Evolutionary conservation across 495 filamentous ascomycete genomes (phyloP), one percentile per base, ranked within the genome.

Genomic region (Talaromyces proteolyticus): DNA sequence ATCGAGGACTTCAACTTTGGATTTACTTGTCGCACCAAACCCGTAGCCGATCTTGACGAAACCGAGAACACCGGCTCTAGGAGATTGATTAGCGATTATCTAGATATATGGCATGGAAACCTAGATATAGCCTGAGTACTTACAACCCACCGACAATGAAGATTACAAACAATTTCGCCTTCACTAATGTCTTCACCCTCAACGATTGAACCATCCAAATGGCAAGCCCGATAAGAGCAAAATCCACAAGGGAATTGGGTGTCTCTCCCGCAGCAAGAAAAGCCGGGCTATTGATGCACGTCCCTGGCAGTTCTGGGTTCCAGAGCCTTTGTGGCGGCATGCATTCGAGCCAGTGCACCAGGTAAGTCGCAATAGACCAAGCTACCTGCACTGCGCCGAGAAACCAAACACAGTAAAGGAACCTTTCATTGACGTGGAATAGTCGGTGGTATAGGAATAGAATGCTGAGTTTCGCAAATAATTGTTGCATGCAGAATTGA

Each of bases 401-500:
- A 11, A 23, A 41, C 47, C 20, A 42, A 11, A 49, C 44, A 16
- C 44, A 47, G 44, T 47, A 47, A 3, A 34, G 6, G n/a, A 47
- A 47, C 8, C 22, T 17, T 22, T 47, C n/a, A 24, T 47, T 47
- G 24, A 47, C 44, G 34, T 41, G 34, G 22, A 49, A 49, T 3
- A 49, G 39, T 11, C 47, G 47, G 20, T 42, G 18, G 22, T 49
- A 49, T 22, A 49, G 47, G n/a, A 21, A 49, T 8, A 49, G 47
- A n/a, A 49, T 42, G 37, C 47, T 49, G 16, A 49, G 39, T 42
- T 49, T 49, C 6, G 47, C 47, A 14, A 49, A 49, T 10, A 47
- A 24, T 17, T 47, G 44, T 8, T 47, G 22, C 44, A 47, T 47
- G 26, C 44, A 47, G 44, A 47, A 47, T 34, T 47, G 44, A 12